These are phyloP conservation scores for Ophiocordyceps polyrhachis-furcata DNA, from an alignment of 2,329 filamentous ascomycete species.

Conservation along the genomic window DNA sequence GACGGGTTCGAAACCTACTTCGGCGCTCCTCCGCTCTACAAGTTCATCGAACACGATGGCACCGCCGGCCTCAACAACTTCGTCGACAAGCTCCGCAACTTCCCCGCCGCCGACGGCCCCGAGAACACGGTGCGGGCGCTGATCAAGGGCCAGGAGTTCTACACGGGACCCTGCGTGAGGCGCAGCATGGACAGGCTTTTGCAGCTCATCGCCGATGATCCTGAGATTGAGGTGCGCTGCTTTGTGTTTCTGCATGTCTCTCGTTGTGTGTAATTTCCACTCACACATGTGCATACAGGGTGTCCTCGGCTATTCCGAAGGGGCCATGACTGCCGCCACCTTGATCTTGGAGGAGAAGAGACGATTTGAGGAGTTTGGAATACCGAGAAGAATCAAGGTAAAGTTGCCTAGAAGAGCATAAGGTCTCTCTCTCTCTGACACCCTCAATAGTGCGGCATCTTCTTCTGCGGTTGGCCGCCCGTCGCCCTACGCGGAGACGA, in stretches of 20 bases:
- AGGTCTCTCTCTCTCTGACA: too few relatives aligned
- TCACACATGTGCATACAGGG: constrained; percentile 12
- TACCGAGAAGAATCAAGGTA: constrained; percentile 18
- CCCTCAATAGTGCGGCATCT: constrained; percentile 21
- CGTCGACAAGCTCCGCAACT: constrained; percentile 32
- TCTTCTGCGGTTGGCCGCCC: constrained; percentile 36
- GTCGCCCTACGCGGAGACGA: constrained; percentile 18
- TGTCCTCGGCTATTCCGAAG: constrained; percentile 42
- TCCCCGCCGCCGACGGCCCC: constrained; percentile 29
- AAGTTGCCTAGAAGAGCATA: too few relatives aligned
- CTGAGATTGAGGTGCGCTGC: constrained; percentile 11
- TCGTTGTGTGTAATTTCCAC: background rate
- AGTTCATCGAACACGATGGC: constrained; percentile 31
- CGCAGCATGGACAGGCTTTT: constrained; percentile 12
- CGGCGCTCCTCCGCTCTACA: constrained; percentile 33
- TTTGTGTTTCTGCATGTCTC: background rate
- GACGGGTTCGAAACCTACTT: constrained; percentile 38
- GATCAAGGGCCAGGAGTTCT: constrained; percentile 13
- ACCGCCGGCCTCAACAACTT: constrained; percentile 24
- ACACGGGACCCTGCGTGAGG: constrained; percentile 4
- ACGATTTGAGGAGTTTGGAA: constrained; percentile 12
- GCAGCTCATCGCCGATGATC: constrained; percentile 23
- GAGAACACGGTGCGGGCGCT: constrained; percentile 38
- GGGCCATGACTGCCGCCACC: constrained; percentile 34
- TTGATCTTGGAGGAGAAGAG: constrained; percentile 31